Base-by-base conservation (phyloP, 805 yeast genomes). In the Lipomyces oligophaga region DNA sequence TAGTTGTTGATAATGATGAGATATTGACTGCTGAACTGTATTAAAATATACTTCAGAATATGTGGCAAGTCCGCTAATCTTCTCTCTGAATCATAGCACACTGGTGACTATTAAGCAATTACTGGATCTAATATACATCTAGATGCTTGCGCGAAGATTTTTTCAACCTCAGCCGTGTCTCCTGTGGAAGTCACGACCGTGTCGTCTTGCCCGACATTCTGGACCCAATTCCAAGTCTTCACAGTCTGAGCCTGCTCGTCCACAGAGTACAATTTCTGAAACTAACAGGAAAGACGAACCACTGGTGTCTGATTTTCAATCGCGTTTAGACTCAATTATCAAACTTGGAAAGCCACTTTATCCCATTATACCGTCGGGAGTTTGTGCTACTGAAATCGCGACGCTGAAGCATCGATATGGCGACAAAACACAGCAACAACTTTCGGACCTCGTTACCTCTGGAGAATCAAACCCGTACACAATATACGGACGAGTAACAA, bases 401-500 rank as follows among this genome's bases (percentile, higher is more conserved):
- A 42, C 31, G 2, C 15, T 52, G 5, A 36, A 43, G 20, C 7
- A 13, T 11, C 8, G 21, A 26, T 52, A 39, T 26, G 54, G 24
- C 15, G 31, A 33, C 11, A 21, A 38, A 18, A 24, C 55, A 3
- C 21, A 28, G 5, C 50, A 41, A 15, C 40, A 49, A 22, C 41
- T 48, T 28, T 19, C 21, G 6, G 33, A 32, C 16, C 20, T 30
- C 18, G 44, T 18, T 4, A 21, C 3, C 3, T 32, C 32, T 11
- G 13, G 31, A 22, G n/a, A n/a, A n/a, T n/a, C n/a, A n/a, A n/a
- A n/a, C n/a, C 32, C 38, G 20, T 42, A 57, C 27, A 55, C 59
- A 4, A 52, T 74, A 6, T 75, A 78, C 51, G 96, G 95, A 0
- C 75, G 80, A 43, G 71, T 86, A 5, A 47, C 44, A 1, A 68